These are phyloP conservation scores for Shiraia bambusicola DNA, from an alignment of 2,329 filamentous ascomycete species.

Conservation along the genomic window DNA sequence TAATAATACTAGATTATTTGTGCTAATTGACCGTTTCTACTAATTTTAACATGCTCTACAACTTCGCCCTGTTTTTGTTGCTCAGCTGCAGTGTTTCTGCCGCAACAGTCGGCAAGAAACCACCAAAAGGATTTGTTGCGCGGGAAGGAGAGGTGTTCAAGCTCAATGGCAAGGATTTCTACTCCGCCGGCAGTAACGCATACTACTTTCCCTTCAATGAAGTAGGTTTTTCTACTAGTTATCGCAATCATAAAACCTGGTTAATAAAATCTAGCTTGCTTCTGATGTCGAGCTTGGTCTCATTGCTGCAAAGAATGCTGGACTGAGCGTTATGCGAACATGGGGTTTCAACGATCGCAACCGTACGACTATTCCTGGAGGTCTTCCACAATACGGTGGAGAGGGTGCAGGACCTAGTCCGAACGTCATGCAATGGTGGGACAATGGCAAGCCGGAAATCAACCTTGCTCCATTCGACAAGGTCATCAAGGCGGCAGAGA, in stretches of 20 bases:
- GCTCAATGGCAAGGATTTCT: conserved; percentile 57
- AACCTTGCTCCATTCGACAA: conserved; percentile 53
- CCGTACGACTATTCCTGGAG: conserved; percentile 46
- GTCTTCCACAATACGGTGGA: conserved; percentile 55
- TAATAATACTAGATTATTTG: not conserved
- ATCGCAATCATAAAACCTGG: not conserved
- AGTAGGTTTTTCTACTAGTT: conserved; percentile 39
- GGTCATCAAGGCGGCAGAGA: conserved; percentile 54
- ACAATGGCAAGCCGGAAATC: conserved; percentile 51
- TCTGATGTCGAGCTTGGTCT: conserved; percentile 52
- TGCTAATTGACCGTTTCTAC: not conserved
- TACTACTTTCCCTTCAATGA: conserved; percentile 59
- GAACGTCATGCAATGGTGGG: conserved; percentile 49
- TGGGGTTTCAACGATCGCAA: conserved; percentile 63
- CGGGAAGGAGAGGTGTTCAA: conserved; percentile 54
- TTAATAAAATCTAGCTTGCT: conserved; percentile 44
- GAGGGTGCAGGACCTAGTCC: conserved; percentile 51
- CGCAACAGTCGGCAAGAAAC: conserved; percentile 14
- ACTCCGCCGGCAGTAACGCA: conserved; percentile 60
- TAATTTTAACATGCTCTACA: conserved; percentile 15
- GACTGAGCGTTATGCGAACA: conserved; percentile 57
- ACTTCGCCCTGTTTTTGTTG: conserved; percentile 16
- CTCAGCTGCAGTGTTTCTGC: conserved; percentile 20
- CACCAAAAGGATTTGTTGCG: conserved; percentile 50
- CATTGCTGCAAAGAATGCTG: conserved; percentile 50